Evolutionary conservation across 352 stramenopile species (phyloP).

Genomic region (Phytopythium ostracodes): DNA sequence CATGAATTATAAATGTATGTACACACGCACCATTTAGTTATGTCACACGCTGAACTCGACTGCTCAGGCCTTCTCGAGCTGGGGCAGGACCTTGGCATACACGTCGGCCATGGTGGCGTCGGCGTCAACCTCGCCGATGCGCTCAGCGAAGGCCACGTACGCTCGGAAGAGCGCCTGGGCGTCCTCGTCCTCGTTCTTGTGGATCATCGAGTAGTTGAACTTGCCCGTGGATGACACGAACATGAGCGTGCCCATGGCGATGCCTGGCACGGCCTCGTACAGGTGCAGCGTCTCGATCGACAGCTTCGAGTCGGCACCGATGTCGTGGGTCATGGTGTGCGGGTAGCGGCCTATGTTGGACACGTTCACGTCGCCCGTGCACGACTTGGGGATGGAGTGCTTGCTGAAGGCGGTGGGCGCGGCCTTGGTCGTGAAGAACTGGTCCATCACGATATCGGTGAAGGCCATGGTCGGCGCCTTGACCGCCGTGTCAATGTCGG

Average conservation of each 20-base stretch:
- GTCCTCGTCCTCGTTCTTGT: constrained; percentile 35
- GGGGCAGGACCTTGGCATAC: constrained; percentile 6
- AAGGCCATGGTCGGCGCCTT: constrained; percentile 14
- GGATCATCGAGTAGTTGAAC: constrained; percentile 67
- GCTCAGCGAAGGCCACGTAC: constrained; percentile 55
- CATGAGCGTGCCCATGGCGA: constrained; percentile 38
- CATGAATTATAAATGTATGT: too few species aligned
- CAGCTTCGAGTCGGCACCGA: constrained; percentile 17
- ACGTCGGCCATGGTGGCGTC: constrained; percentile 42
- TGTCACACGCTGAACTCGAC: too few species aligned
- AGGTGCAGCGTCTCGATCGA: constrained; percentile 38
- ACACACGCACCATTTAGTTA: too few species aligned
- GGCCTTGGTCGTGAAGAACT: constrained; percentile 16
- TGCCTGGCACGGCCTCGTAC: constrained; percentile 45
- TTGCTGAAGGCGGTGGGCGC: constrained; percentile 16
- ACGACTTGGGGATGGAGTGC: constrained; percentile 20
- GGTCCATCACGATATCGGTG: constrained; percentile 24
- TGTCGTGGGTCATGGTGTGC: constrained; percentile 9
- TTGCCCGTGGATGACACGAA: constrained; percentile 35
- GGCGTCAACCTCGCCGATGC: constrained; percentile 32
- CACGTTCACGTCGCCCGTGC: constrained; percentile 24
- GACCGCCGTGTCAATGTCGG: constrained; percentile 15
- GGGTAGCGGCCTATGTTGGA: constrained; percentile 30
- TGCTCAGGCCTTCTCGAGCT: constrained; percentile 1
- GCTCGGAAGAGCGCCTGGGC: constrained; percentile 42